Evolutionary conservation across 805 yeast genomes (phyloP).

Genomic region (Candida ipomoeae): DNA sequence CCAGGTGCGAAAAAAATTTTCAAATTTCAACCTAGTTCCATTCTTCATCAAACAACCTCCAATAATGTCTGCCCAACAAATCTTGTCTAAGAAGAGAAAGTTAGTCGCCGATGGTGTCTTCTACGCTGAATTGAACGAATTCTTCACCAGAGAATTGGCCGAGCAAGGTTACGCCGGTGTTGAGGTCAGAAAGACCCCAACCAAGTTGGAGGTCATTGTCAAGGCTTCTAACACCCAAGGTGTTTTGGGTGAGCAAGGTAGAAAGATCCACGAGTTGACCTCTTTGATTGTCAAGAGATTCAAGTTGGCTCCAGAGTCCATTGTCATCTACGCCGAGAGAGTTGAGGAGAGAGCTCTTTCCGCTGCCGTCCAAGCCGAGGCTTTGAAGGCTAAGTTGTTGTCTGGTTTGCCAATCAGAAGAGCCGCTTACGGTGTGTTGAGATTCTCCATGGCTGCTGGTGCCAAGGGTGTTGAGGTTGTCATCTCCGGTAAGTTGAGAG

Average conservation of each 20-base stretch:
- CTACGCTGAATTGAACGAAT: constrained; percentile 99
- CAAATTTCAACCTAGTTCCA: background rate
- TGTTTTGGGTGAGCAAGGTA: constrained; percentile 99
- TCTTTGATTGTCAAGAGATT: constrained; percentile 98
- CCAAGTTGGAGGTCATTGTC: constrained; percentile 96
- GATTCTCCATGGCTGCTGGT: constrained; percentile 99
- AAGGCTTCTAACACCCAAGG: constrained; percentile 99
- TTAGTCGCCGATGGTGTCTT: constrained; percentile 99
- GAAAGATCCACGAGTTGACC: constrained; percentile 98
- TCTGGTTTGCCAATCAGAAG: constrained; percentile 99
- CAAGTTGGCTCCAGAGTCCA: constrained; percentile 89
- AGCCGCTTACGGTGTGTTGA: constrained; percentile 99
- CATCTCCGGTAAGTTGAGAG: constrained; percentile 98
- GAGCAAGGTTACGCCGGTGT: constrained; percentile 99
- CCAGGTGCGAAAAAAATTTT: constrained; percentile 7
- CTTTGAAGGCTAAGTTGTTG: constrained; percentile 94
- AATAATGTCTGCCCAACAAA: constrained; percentile 35
- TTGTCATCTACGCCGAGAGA: constrained; percentile 96
- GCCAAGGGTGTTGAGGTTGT: constrained; percentile 99
- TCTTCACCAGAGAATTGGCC: constrained; percentile 99
- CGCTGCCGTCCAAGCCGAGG: constrained; percentile 99
- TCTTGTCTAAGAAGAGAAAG: constrained; percentile 95
- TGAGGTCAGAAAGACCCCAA: constrained; percentile 97
- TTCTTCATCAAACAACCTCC: constrained; percentile 6
- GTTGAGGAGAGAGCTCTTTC: constrained; percentile 99